Conservation (phyloP, 768 basidiomycete species). For the Gloeostereum incarnatum region DNA sequence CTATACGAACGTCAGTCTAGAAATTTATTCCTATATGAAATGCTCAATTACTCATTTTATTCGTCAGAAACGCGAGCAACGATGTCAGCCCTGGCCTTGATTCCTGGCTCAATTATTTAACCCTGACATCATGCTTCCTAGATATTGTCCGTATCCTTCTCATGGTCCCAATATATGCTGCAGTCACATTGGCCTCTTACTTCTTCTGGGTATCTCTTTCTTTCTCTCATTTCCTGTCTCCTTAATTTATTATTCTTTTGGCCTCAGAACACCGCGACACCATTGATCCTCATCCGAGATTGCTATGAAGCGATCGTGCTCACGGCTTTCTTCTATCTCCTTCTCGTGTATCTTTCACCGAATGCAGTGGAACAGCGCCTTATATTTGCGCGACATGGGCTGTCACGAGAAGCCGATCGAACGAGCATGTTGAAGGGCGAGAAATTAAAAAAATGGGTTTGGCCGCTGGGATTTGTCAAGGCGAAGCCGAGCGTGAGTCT, state of each 20-base stretch:
- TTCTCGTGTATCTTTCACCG: constrained; percentile 61
- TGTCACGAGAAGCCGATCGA: constrained; percentile 47
- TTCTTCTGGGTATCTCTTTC: constrained; percentile 50
- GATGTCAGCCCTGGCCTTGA: constrained; percentile 42
- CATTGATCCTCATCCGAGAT: constrained; percentile 60
- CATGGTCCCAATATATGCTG: constrained; percentile 71
- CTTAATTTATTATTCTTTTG: constrained; percentile 1
- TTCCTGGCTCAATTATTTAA: neutral
- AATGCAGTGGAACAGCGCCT: constrained; percentile 51
- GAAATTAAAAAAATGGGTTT: constrained; percentile 51
- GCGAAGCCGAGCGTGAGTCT: constrained; percentile 48
- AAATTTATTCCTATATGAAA: neutral
- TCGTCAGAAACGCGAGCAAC: constrained; percentile 58
- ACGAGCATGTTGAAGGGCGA: constrained; percentile 32
- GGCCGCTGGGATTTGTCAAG: constrained; percentile 54
- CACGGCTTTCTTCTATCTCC: constrained; percentile 71
- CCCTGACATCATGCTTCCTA: constrained; percentile 14
- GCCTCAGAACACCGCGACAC: constrained; percentile 55
- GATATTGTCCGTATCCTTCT: constrained; percentile 69
- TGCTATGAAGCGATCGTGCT: constrained; percentile 71
- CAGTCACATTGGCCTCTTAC: constrained; percentile 59
- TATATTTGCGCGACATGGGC: constrained; percentile 45
- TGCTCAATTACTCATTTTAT: no score
- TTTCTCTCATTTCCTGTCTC: neutral
- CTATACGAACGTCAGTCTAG: constrained; percentile 56